Percentiles rank a stretch among this genome's conserved stretches.
Evolutionary conservation across 2,329 filamentous ascomycete species (phyloP).

Genomic region (Sporothrix pseudoabietina): DNA sequence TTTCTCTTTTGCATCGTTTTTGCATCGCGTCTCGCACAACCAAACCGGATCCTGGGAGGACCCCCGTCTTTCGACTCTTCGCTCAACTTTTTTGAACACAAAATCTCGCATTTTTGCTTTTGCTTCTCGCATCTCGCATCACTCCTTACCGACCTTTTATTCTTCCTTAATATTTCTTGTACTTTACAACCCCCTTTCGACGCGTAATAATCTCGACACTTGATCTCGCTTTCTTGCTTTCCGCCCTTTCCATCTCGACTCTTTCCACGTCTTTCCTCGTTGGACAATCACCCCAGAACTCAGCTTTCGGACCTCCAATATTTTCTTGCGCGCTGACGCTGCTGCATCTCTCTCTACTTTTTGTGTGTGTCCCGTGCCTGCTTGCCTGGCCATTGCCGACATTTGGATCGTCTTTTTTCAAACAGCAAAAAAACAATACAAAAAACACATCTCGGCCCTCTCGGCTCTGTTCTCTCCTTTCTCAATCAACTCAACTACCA

Average conservation of each 20-base stretch:
- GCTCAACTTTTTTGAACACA: not conserved
- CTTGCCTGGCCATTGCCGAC: slow-evolving; percentile 9
- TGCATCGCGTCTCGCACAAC: slow-evolving; percentile 14
- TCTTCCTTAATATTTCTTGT: slow-evolving; percentile 23
- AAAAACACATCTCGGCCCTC: slow-evolving; percentile 4
- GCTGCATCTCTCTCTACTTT: slow-evolving; percentile 26
- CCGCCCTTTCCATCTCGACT: not conserved
- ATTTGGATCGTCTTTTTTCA: slow-evolving; percentile 8
- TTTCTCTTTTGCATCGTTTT: not conserved
- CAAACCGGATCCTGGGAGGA: slow-evolving; percentile 23
- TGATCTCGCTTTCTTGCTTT: not conserved
- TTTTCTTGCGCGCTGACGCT: slow-evolving; percentile 30
- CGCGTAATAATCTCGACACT: slow-evolving; percentile 2
- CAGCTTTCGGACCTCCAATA: not conserved
- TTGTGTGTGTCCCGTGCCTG: slow-evolving; percentile 23
- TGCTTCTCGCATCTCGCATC: not conserved
- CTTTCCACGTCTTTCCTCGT: slow-evolving; percentile 10
- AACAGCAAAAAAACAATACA: not conserved
- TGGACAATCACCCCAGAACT: not conserved
- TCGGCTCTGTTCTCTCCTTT: not conserved
- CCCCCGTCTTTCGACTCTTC: not conserved
- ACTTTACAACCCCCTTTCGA: not conserved
- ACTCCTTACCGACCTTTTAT: not conserved
- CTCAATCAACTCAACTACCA: not conserved
- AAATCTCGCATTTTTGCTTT: not conserved